A percentile compares a stretch with the other conserved stretches of the same genome.
These are phyloP conservation scores for Trichoderma asperelloides DNA, from an alignment of 495 filamentous ascomycete genomes.

Conservation along the genomic window DNA sequence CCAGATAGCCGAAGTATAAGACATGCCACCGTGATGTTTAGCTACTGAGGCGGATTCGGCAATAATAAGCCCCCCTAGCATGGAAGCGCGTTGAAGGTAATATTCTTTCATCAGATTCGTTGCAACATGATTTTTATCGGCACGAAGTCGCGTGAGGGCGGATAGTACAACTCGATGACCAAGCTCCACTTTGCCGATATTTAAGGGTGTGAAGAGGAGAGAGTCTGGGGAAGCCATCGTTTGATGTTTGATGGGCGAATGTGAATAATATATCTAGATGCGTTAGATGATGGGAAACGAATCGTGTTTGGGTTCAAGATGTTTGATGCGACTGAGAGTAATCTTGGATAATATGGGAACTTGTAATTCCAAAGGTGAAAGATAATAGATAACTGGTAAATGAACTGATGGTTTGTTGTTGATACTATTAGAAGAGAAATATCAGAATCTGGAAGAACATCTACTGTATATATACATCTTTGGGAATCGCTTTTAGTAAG, in stretches of 20 bases:
- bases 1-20: constrained; percentile 56
- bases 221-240: background rate
- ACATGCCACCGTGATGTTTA: constrained; percentile 39
- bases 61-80: constrained; percentile 54
- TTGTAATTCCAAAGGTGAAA: too few relatives aligned
- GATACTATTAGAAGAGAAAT: too few relatives aligned
- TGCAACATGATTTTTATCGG: constrained; percentile 5
- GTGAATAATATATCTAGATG: background rate
- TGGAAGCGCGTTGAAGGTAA: constrained; percentile 52
- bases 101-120: constrained; percentile 24
- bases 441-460: too few relatives aligned
- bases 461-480: too few relatives aligned
- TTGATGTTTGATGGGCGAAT: background rate
- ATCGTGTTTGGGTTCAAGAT: too few relatives aligned
- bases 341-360: too few relatives aligned
- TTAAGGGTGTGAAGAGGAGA: background rate
- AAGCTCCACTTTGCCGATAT: background rate
- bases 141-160: constrained; percentile 4
- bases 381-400: too few relatives aligned
- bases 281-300: background rate
- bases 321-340: too few relatives aligned
- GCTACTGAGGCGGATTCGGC: constrained; percentile 60
- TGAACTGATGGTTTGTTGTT: too few relatives aligned
- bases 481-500: too few relatives aligned
- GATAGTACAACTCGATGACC: constrained; percentile 5